Percentiles rank a stretch among this genome's conserved stretches.
Conservation (phyloP, 148 eudicot genomes). For the Fagopyrum homotropicum region DNA sequence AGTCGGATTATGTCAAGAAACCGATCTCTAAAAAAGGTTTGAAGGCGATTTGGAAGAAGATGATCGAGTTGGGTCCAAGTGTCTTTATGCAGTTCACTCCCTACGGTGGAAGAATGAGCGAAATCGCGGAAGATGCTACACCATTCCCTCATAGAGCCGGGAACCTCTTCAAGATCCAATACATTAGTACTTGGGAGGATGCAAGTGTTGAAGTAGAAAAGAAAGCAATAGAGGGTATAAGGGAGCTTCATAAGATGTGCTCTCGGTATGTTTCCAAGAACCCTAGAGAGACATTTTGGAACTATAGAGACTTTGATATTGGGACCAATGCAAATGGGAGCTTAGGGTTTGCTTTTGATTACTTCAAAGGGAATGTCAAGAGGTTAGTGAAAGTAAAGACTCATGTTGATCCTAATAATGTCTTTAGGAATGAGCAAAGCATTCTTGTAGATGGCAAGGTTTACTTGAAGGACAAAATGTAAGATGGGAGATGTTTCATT, state of each 20-base stretch:
- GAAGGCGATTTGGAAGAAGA: slow-evolving; percentile 27
- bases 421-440: slow-evolving; percentile 39
- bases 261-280: slow-evolving; percentile 31
- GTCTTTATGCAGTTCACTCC: slow-evolving; percentile 30
- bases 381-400: slow-evolving; percentile 36
- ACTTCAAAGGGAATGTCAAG: slow-evolving; percentile 26
- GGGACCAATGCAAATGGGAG: slow-evolving; percentile 26
- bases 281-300: slow-evolving; percentile 38
- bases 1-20: slow-evolving; percentile 36
- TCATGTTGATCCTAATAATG: slow-evolving; percentile 34
- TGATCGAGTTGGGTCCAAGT: slow-evolving; percentile 24
- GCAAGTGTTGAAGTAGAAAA: slow-evolving; percentile 9
- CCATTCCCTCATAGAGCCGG: slow-evolving; percentile 49
- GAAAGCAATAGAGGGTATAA: slow-evolving; percentile 2
- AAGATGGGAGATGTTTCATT: background rate
- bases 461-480: background rate
- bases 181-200: slow-evolving; percentile 22
- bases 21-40: slow-evolving; percentile 28
- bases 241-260: slow-evolving; percentile 22
- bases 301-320: slow-evolving; percentile 41
- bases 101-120: slow-evolving; percentile 40
- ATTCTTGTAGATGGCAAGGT: slow-evolving; percentile 16
- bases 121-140: slow-evolving; percentile 21
- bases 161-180: slow-evolving; percentile 32
- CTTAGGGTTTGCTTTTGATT: slow-evolving; percentile 17